Evolutionary conservation across 495 filamentous ascomycete species (phyloP).

Genomic region (Margaritispora aquatica): DNA sequence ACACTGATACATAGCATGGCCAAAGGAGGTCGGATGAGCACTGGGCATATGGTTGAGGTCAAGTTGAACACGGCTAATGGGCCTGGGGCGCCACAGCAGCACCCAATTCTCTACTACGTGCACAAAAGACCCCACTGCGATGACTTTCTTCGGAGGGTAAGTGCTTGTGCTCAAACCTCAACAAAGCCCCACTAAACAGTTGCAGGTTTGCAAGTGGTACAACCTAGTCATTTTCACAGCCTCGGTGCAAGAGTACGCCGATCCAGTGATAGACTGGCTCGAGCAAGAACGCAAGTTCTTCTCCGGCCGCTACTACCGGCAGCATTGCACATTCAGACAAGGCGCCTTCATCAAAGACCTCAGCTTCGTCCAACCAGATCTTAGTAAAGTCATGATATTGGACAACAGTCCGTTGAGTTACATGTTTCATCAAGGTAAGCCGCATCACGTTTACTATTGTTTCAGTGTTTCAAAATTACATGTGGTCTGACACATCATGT

Average conservation of each 20-base stretch:
- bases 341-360: constrained; percentile 98
- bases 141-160: constrained; percentile 85
- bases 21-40: constrained; percentile 91
- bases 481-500: not conserved
- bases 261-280: constrained; percentile 98
- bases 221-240: constrained; percentile 97
- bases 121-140: constrained; percentile 97
- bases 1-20: constrained; percentile 96
- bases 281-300: constrained; percentile 97
- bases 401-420: constrained; percentile 98
- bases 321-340: constrained; percentile 92
- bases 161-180: constrained; percentile 13
- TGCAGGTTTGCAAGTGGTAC: constrained; percentile 87
- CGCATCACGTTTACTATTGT: too few relatives aligned
- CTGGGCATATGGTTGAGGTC: constrained; percentile 98
- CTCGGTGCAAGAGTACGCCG: constrained; percentile 96
- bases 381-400: constrained; percentile 96
- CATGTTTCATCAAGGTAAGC: constrained; percentile 95
- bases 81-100: constrained; percentile 68
- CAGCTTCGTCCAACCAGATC: constrained; percentile 88
- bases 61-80: constrained; percentile 65
- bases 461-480: not conserved
- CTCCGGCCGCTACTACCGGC: constrained; percentile 82
- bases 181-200: not conserved
- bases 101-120: constrained; percentile 97